A percentile compares a stretch with the other conserved stretches of the same genome.
Evolutionary conservation across 768 basidiomycete species (phyloP).

Genomic region (Lentinula aciculospora): DNA sequence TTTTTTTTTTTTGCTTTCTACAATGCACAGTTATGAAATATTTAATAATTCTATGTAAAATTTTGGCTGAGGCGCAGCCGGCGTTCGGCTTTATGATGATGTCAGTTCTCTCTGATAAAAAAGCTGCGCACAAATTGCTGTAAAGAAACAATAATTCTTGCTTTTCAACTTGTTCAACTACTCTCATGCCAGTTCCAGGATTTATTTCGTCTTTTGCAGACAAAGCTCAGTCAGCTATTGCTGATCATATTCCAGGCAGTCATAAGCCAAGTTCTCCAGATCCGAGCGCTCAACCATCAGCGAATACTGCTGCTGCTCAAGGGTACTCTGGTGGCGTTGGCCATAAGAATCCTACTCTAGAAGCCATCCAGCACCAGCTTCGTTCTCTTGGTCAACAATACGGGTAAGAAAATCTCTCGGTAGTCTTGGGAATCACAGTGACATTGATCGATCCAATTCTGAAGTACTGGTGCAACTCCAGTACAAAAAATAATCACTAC

Average conservation of each 20-base stretch:
- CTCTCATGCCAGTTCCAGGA: slow-evolving; percentile 51
- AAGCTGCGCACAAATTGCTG: background rate
- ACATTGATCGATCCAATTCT: slow-evolving; percentile 31
- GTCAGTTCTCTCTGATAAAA: background rate
- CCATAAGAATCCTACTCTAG: slow-evolving; percentile 51
- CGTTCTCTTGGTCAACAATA: slow-evolving; percentile 73
- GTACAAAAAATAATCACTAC: slow-evolving; percentile 76
- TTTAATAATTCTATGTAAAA: background rate
- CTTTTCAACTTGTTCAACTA: slow-evolving; percentile 12
- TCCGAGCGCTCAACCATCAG: slow-evolving; percentile 29
- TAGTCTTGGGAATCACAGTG: slow-evolving; percentile 8
- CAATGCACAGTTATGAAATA: background rate
- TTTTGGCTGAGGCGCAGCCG: background rate
- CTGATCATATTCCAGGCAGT: slow-evolving; percentile 45
- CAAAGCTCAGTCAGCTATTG: slow-evolving; percentile 71
- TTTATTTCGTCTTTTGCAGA: slow-evolving; percentile 67
- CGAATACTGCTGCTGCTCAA: slow-evolving; percentile 37
- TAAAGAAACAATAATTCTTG: slow-evolving; percentile 5
- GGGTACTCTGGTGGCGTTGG: slow-evolving; percentile 24
- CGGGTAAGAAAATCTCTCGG: slow-evolving; percentile 18
- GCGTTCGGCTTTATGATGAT: background rate
- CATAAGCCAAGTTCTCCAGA: slow-evolving; percentile 32
- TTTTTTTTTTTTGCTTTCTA: background rate
- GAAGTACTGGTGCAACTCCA: slow-evolving; percentile 36
- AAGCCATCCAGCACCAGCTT: slow-evolving; percentile 65